Evolutionary conservation across 495 filamentous ascomycete species (phyloP), one percentile per base, ranked within the genome.

Genomic region (Xeromyces bisporus): DNA sequence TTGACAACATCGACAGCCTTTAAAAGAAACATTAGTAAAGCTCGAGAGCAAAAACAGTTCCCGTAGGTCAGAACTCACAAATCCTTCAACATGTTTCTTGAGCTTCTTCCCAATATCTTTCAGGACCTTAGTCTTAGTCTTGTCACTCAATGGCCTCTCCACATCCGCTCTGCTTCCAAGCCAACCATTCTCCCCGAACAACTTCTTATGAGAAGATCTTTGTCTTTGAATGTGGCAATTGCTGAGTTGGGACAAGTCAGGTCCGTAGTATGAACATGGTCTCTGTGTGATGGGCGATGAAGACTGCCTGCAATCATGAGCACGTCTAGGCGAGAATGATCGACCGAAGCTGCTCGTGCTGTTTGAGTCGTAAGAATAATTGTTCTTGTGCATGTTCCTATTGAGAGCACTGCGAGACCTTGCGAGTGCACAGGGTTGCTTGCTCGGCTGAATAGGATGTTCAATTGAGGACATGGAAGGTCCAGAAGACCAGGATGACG

Each of bases 171-270:
- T 53, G 23, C 46, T 46, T 21, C 61, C 60, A 27, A 71, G 57
- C 57, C 58, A 68, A 28, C 66, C 67, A 15, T 60, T 47, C 18
- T 59, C 47, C 2, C 67, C 67, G 34, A 72, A 71, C 31, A 72
- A 47, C 31, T 62, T 62, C 43, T 70, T 72, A 46, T 56, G 21
- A 24, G 20, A 25, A 11, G 8, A 26, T 7, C 3, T 17, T 23
- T 15, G 12, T 12, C 10, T n/a, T 30, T 38, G 42, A 39, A 21
- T 29, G 28, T 4, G 32, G 20, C 13, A 29, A 29, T 24, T 0
- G 14, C 1, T 7, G 1, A 7, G 24, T 13, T 15, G 5, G 5
- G 7, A 6, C 21, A 15, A 9, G 15, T 25, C 31, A 30, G 33
- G 33, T 38, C 4, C 23, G n/a, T n/a, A 10, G 11, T 14, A 18